Conservation (phyloP, 225 moss, liverwort and hornwort genomes). For the Takakia lepidozioides region DNA sequence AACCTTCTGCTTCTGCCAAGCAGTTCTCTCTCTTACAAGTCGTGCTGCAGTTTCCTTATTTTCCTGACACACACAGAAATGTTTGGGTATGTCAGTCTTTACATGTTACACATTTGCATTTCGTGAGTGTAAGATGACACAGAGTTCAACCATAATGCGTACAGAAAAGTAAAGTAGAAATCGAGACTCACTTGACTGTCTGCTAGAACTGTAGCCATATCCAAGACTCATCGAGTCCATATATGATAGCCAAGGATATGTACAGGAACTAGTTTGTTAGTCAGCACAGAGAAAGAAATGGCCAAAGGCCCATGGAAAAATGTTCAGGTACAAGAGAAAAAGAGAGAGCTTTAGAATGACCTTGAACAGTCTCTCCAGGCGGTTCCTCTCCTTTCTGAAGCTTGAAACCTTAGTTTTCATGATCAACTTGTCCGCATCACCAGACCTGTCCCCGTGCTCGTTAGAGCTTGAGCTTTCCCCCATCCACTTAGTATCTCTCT, state of each 20-base stretch:
- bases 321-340: neutral
- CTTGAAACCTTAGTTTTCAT: neutral
- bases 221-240: neutral
- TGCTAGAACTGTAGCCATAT: neutral
- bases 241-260: neutral
- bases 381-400: neutral
- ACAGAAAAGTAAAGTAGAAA: too few relatives aligned
- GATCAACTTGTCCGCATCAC: constrained; percentile 1
- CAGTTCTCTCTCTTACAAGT: neutral
- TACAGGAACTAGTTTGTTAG: neutral
- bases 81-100: neutral
- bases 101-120: neutral
- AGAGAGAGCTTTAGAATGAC: neutral
- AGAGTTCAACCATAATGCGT: neutral
- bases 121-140: neutral
- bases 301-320: neutral
- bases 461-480: neutral
- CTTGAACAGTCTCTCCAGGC: neutral
- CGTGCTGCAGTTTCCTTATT: neutral
- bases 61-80: neutral
- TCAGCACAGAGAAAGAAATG: neutral
- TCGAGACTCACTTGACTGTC: neutral
- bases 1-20: constrained; percentile 5
- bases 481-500: neutral
- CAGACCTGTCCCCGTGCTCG: neutral